Conservation (phyloP, 768 basidiomycete species). For the Pleurotus tuber-regium region DNA sequence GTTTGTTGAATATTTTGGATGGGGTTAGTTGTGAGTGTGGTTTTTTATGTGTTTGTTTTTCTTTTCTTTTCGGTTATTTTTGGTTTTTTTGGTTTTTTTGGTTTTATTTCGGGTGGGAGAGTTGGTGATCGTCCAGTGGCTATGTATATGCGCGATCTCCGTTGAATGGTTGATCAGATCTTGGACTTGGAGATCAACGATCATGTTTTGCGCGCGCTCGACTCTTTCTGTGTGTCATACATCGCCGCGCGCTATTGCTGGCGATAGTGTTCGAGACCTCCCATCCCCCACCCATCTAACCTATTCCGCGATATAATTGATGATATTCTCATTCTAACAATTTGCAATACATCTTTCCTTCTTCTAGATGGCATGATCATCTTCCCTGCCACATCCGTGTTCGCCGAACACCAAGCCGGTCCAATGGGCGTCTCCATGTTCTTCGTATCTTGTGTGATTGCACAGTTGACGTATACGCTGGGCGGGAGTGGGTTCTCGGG, state of each 20-base stretch:
- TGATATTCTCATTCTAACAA: not conserved
- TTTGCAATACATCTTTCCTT: not conserved
- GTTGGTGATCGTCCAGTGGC: no score
- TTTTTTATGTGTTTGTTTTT: not conserved
- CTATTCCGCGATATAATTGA: not conserved
- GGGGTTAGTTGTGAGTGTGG: slow-evolving; percentile 81
- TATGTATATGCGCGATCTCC: no score
- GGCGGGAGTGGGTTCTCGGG: slow-evolving; percentile 90
- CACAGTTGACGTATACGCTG: slow-evolving; percentile 81
- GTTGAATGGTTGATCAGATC: no score
- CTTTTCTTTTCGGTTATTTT: slow-evolving; percentile 1
- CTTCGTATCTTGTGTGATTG: slow-evolving; percentile 74
- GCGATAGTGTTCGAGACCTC: not conserved
- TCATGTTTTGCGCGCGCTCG: no score
- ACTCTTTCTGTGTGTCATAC: no score
- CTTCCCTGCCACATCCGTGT: slow-evolving; percentile 83
- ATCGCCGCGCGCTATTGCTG: no score
- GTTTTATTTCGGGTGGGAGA: no score
- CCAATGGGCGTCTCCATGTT: slow-evolving; percentile 95
- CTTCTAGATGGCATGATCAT: slow-evolving; percentile 88
- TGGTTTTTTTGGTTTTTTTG: not conserved
- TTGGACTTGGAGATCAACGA: no score
- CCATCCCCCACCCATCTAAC: no score
- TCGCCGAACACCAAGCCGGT: slow-evolving; percentile 62
- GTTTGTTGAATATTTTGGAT: slow-evolving; percentile 87